A percentile compares a stretch with the other conserved stretches of the same genome.
phyloP scores from a whole-genome alignment of 192 early-diverging fungal species.

The Coemansia javaensis region DNA sequence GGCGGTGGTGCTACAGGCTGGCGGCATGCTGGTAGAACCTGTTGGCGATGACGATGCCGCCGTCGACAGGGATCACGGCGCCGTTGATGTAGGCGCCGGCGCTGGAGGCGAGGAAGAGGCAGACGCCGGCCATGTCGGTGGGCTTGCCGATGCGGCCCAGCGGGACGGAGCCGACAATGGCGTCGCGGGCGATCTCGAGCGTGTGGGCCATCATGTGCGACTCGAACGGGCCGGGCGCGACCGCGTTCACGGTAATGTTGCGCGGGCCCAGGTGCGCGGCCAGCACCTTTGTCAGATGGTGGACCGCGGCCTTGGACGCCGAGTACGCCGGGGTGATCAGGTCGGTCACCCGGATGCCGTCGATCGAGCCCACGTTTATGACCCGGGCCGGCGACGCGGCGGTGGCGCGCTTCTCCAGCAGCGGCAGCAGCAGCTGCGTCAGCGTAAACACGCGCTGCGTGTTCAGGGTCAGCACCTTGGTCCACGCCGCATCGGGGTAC shows the following conservation, averaged over 20 bases:
- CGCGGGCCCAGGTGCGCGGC: slow-evolving; percentile 57
- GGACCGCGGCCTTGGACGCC: slow-evolving; percentile 73
- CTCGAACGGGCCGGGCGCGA: slow-evolving; percentile 70
- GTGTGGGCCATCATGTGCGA: slow-evolving; percentile 76
- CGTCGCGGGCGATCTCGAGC: slow-evolving; percentile 49
- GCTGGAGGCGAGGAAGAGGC: slow-evolving; percentile 68
- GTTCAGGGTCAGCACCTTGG: slow-evolving; percentile 83
- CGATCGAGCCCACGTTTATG: slow-evolving; percentile 88
- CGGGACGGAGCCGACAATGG: slow-evolving; percentile 57
- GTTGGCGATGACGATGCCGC: slow-evolving; percentile 54
- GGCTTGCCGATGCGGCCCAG: slow-evolving; percentile 72
- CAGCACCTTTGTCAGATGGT: slow-evolving; percentile 67
- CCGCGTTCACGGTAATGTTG: slow-evolving; percentile 61
- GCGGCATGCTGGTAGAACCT: slow-evolving; percentile 8
- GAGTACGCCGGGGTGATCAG: slow-evolving; percentile 68
- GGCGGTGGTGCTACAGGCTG: too few species aligned
- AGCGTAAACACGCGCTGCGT: slow-evolving; percentile 76
- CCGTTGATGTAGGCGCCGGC: slow-evolving; percentile 82
- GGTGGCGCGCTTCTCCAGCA: slow-evolving; percentile 58
- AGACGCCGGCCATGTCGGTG: slow-evolving; percentile 83
- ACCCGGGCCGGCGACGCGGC: slow-evolving; percentile 61
- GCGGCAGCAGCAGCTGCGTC: slow-evolving; percentile 67
- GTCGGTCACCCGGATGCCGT: slow-evolving; percentile 53
- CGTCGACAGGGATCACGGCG: slow-evolving; percentile 77
- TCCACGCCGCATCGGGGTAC: slow-evolving; percentile 61